Conservation (phyloP, 192 early-diverging fungal species). For the Umbelopsis sp. region DNA sequence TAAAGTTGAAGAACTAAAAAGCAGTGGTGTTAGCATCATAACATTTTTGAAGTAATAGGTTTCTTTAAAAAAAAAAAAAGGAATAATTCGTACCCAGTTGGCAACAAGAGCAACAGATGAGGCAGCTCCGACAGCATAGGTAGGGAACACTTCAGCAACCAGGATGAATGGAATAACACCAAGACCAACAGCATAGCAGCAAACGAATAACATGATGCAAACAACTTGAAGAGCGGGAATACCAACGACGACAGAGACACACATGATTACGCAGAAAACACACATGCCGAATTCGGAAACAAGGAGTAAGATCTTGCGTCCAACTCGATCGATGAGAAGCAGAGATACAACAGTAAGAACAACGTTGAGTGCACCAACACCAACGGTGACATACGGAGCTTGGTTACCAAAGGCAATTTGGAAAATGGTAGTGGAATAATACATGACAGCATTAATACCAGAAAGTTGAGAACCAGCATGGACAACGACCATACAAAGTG, state of each 20-base stretch:
- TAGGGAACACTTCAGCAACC: conserved; percentile 57
- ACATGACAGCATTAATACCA: conserved; percentile 68
- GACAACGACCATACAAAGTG: conserved; percentile 57
- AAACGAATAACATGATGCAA: conserved; percentile 52
- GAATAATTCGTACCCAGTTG: conserved; percentile 33
- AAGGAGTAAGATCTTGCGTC: conserved; percentile 60
- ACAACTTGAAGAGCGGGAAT: conserved; percentile 29
- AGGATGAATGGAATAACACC: conserved; percentile 61
- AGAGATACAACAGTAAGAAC: conserved; percentile 57
- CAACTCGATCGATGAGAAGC: conserved; percentile 56
- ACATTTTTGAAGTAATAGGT: not conserved
- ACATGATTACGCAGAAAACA: conserved; percentile 50
- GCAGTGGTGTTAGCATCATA: conserved; percentile 24
- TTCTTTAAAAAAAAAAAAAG: not conserved
- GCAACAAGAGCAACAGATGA: conserved; percentile 47
- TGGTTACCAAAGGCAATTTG: conserved; percentile 49
- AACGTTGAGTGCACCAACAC: conserved; percentile 59
- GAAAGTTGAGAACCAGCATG: conserved; percentile 59
- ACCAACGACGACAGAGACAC: conserved; percentile 25
- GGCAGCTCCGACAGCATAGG: conserved; percentile 51
- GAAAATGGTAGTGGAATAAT: conserved; percentile 67
- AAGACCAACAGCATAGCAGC: conserved; percentile 55
- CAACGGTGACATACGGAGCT: conserved; percentile 53
- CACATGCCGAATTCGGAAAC: conserved; percentile 62
- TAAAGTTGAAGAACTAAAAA: conserved; percentile 43